Percentiles rank a stretch among this genome's conserved stretches.
Evolutionary conservation across 1,284 basidiomycete species (phyloP).

Genomic region (Cronartium quercuum): DNA sequence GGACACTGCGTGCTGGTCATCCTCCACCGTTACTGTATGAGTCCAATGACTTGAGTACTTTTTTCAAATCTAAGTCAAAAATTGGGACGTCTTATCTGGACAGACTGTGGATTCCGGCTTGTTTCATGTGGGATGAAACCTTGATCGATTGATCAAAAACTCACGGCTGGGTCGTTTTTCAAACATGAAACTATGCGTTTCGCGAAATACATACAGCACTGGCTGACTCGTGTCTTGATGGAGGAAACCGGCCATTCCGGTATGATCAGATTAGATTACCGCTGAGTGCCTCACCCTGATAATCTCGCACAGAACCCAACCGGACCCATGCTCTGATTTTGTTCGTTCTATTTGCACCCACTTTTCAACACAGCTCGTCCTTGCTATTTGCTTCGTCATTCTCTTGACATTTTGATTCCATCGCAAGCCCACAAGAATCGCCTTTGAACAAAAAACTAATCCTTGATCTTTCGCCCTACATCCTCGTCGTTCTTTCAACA

Average conservation of each 20-base stretch:
- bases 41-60: too few species aligned
- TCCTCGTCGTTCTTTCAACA: background rate
- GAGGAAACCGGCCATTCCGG: background rate
- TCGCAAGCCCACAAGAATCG: too few species aligned
- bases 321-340: background rate
- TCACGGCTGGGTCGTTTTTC: too few species aligned
- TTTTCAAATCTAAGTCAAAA: too few species aligned
- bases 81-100: too few species aligned
- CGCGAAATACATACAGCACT: background rate
- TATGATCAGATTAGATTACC: background rate
- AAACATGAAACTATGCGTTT: background rate
- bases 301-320: background rate
- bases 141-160: too few species aligned
- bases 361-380: background rate
- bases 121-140: too few species aligned
- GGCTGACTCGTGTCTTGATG: background rate
- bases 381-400: background rate
- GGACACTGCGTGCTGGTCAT: too few species aligned
- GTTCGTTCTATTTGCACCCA: background rate
- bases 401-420: too few species aligned
- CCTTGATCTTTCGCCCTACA: background rate
- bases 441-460: background rate
- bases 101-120: too few species aligned
- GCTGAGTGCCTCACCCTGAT: background rate
- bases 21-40: too few species aligned